phyloP scores from a whole-genome alignment of 2,329 filamentous ascomycete species.

The Xylariaceae sp. region DNA sequence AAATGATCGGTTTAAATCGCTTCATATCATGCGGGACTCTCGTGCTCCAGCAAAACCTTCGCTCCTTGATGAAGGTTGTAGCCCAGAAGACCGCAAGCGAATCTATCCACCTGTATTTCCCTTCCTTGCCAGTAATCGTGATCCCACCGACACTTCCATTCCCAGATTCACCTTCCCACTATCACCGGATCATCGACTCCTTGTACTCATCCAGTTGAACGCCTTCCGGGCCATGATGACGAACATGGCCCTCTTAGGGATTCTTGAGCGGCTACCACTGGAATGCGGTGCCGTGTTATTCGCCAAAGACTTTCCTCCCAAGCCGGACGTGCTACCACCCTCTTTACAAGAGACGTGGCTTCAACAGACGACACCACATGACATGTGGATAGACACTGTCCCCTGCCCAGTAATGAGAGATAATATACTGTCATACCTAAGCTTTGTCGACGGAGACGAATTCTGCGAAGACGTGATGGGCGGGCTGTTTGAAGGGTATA shows the following conservation, averaged over 20 bases:
- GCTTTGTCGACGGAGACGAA: constrained; percentile 36
- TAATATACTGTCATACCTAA: constrained; percentile 35
- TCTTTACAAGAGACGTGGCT: constrained; percentile 36
- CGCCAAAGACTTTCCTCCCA: constrained; percentile 26
- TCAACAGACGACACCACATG: constrained; percentile 35
- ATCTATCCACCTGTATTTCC: constrained; percentile 31
- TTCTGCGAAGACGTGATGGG: constrained; percentile 40
- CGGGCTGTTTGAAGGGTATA: constrained; percentile 39
- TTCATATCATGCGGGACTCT: not conserved
- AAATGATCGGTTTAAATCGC: constrained; percentile 12
- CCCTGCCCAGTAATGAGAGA: constrained; percentile 39
- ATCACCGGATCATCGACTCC: constrained; percentile 33
- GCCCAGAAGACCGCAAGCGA: not conserved
- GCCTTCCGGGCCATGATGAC: constrained; percentile 32
- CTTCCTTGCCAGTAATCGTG: constrained; percentile 19
- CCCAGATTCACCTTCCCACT: constrained; percentile 32
- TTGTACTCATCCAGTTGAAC: constrained; percentile 36
- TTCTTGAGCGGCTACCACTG: constrained; percentile 32
- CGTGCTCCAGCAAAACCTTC: constrained; percentile 2
- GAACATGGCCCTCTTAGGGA: constrained; percentile 33
- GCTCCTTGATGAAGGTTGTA: constrained; percentile 8
- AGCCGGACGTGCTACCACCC: constrained; percentile 28
- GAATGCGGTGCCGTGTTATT: constrained; percentile 34
- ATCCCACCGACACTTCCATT: not conserved
- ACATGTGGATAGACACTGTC: constrained; percentile 39